Evolutionary conservation across 129 eudicot genomes (phyloP), one percentile per base, ranked within the genome.

Genomic region (Helianthus tuberosus): DNA sequence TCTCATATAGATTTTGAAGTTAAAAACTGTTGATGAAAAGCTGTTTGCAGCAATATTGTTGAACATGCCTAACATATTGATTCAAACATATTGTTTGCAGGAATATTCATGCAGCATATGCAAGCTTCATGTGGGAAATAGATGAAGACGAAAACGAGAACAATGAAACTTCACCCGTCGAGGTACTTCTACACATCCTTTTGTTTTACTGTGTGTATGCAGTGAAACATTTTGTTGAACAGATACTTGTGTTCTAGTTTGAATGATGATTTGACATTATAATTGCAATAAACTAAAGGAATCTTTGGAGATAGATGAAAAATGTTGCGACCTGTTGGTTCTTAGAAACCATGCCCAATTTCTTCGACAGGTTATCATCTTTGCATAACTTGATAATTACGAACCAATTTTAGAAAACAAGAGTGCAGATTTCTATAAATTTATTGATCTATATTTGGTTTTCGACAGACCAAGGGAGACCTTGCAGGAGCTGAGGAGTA

Each of bases 121-220:
- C 96, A 72, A 83, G 90, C 70, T 93, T 93, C 82, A 79, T 93
- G 25, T 93, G 98, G 98, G 89, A 90, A 54, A 76, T 81, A 71
- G 96, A 84, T 41, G 95, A 86, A 2, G 70, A 78, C 3, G 83
- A 75, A 4, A 81, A 77, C 14, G 80, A 75, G 38, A 87, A 81
- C 32, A 67, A 67, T n/a, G 90, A 87, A 55, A 75, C 58, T 72
- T 9, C 64, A 8, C 55, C 43, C 25, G 5, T 38, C 43, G 72
- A 85, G 93, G 95, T 87, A 39, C 27, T 39, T 48, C 15, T 15
- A 25, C 72, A 9, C 36, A 43, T 27, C 2, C 0, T 53, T 43
- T 8, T 43, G 47, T 23, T 11, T 50, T 10, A 27, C 36, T 32
- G 32, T 32, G 13, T n/a, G 5, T 20, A 2, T 4, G 6, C 15